Conservation (phyloP, 2,329 filamentous ascomycete genomes). For the Atkinsonella texensis region DNA sequence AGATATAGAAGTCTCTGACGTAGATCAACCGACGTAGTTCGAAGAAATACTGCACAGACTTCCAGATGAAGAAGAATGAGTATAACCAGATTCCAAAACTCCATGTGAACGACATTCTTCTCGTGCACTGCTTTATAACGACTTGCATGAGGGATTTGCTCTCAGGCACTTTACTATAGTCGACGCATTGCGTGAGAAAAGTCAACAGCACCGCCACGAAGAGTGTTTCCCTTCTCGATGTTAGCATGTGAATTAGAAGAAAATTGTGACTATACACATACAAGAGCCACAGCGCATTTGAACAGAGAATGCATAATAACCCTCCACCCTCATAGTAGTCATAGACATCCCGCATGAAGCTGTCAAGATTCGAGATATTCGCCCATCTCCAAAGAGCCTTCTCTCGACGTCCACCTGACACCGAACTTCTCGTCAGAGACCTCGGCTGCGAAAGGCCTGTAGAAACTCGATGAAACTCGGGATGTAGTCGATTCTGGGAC, state of each 20-base stretch:
- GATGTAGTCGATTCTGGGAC: slow-evolving; percentile 38
- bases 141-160: slow-evolving; percentile 44
- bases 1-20: slow-evolving; percentile 75
- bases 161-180: slow-evolving; percentile 63
- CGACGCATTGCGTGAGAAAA: slow-evolving; percentile 74
- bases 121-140: slow-evolving; percentile 62
- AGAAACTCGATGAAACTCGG: slow-evolving; percentile 18
- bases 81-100: slow-evolving; percentile 75
- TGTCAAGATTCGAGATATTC: slow-evolving; percentile 80
- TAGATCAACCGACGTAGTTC: slow-evolving; percentile 62
- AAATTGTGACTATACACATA: slow-evolving; percentile 28
- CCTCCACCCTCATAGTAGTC: slow-evolving; percentile 75
- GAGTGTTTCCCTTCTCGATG: slow-evolving; percentile 50
- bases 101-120: slow-evolving; percentile 61
- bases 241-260: slow-evolving; percentile 1
- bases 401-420: slow-evolving; percentile 38
- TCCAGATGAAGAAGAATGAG: slow-evolving; percentile 75
- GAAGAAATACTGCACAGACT: slow-evolving; percentile 59
- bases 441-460: slow-evolving; percentile 13
- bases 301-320: slow-evolving; percentile 71
- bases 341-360: slow-evolving; percentile 76
- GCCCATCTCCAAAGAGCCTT: slow-evolving; percentile 88
- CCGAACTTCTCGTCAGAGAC: slow-evolving; percentile 16
- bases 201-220: slow-evolving; percentile 77
- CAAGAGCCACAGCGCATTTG: slow-evolving; percentile 60